Percentiles rank a stretch among this genome's conserved stretches.
These are phyloP conservation scores for Umbelopsis isabellina DNA, from an alignment of 192 early-diverging fungal genomes.

Conservation along the genomic window DNA sequence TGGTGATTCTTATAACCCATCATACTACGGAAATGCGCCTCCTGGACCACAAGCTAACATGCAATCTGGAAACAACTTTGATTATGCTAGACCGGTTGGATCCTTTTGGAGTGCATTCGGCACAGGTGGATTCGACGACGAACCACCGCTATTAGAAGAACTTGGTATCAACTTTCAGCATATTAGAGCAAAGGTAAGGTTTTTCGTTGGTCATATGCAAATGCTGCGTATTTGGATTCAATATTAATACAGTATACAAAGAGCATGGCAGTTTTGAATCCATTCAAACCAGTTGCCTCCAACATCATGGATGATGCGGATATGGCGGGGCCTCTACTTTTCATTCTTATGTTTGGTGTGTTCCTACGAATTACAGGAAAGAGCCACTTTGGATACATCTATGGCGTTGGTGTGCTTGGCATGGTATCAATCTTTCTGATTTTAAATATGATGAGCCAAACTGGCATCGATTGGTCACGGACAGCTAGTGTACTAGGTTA, in stretches of 20 bases:
- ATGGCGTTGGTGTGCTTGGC: constrained; percentile 91
- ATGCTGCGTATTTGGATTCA: neutral
- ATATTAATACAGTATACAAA: constrained; percentile 28
- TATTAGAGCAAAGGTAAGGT: constrained; percentile 78
- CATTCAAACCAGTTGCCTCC: constrained; percentile 69
- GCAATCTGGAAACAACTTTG: constrained; percentile 19
- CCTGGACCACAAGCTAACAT: constrained; percentile 42
- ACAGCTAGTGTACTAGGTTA: constrained; percentile 97
- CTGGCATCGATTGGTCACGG: constrained; percentile 82
- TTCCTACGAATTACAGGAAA: constrained; percentile 86
- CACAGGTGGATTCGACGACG: constrained; percentile 89
- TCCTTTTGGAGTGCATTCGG: constrained; percentile 80
- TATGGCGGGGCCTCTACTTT: constrained; percentile 92
- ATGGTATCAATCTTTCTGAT: constrained; percentile 84
- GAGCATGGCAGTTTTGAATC: constrained; percentile 86
- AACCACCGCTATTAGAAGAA: constrained; percentile 95
- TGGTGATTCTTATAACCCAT: constrained; percentile 45
- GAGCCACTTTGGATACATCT: constrained; percentile 97
- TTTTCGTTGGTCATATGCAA: neutral
- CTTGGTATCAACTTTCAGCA: constrained; percentile 94
- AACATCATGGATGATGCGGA: constrained; percentile 97
- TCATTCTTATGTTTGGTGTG: constrained; percentile 88
- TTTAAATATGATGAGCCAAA: constrained; percentile 92
- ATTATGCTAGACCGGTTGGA: constrained; percentile 30
- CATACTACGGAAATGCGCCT: constrained; percentile 32